Percentiles rank a stretch among this genome's conserved stretches.
Evolutionary conservation across 108 stramenopile genomes (phyloP).

Genomic region (Cyclostephanos invisitatus): DNA sequence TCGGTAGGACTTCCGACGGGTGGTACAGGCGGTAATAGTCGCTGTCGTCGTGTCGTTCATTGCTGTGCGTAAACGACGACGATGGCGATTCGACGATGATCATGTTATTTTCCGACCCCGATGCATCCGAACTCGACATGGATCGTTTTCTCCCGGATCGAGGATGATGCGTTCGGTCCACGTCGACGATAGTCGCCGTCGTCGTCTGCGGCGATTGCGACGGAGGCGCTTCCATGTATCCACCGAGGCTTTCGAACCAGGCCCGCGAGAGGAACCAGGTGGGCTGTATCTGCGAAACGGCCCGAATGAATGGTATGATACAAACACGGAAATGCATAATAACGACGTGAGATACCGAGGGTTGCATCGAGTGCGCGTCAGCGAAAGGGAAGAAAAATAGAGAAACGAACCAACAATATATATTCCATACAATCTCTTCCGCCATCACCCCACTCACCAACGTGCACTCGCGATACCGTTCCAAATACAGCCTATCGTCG

Average conservation of each 20-base stretch:
- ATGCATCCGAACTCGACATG: too few relatives aligned
- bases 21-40: slow-evolving; percentile 51
- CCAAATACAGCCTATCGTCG: slow-evolving; percentile 73
- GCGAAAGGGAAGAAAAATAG: too few relatives aligned
- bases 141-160: background rate
- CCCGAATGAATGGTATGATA: too few relatives aligned
- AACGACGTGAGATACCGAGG: background rate
- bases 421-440: background rate
- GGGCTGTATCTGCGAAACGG: slow-evolving; percentile 84
- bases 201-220: background rate
- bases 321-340: background rate
- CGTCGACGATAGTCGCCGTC: slow-evolving; percentile 5
- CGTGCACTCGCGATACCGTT: slow-evolving; percentile 87
- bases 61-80: background rate
- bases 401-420: too few relatives aligned
- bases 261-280: slow-evolving; percentile 77
- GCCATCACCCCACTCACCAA: slow-evolving; percentile 16
- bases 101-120: too few relatives aligned
- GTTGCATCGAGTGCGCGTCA: background rate
- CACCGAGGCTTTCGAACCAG: slow-evolving; percentile 67
- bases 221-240: slow-evolving; percentile 75
- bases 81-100: too few relatives aligned
- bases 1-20: slow-evolving; percentile 22
- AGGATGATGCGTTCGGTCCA: slow-evolving; percentile 1
- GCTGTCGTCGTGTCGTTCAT: slow-evolving; percentile 10